phyloP scores from a whole-genome alignment of 73 alveolate species.

The Blepharisma japonicum region DNA sequence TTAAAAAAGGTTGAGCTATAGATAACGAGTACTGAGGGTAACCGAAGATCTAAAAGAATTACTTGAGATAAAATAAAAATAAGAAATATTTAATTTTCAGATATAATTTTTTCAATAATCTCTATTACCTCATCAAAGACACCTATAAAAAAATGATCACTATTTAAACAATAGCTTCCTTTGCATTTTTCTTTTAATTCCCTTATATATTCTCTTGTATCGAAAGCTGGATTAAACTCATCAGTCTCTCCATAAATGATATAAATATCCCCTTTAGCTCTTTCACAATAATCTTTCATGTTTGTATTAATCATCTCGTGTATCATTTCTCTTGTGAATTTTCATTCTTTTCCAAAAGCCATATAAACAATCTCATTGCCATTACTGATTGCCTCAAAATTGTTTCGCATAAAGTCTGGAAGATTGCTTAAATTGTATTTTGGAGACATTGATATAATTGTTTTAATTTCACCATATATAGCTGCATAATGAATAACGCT shows the following conservation, averaged over 20 bases:
- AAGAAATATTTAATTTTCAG: too few species aligned
- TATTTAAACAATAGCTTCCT: too few species aligned
- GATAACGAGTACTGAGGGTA: too few species aligned
- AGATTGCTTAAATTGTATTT: background rate
- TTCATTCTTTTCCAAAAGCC: background rate
- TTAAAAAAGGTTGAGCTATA: too few species aligned
- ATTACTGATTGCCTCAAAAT: background rate
- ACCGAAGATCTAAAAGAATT: too few species aligned
- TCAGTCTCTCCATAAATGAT: background rate
- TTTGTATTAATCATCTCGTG: background rate
- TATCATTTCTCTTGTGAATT: background rate
- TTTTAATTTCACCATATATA: background rate
- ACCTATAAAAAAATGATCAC: too few species aligned
- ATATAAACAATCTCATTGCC: background rate
- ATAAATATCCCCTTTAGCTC: background rate
- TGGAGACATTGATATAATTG: background rate
- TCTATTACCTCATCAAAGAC: too few species aligned
- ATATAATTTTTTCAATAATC: too few species aligned
- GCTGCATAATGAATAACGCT: background rate
- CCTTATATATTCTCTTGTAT: too few species aligned
- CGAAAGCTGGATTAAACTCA: background rate
- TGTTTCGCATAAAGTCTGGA: background rate
- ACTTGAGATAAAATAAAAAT: too few species aligned
- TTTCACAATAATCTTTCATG: background rate
- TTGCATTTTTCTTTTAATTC: too few species aligned